These are phyloP conservation scores for Starmerella stigmatis DNA, from an alignment of 805 yeast genomes.

Conservation along the genomic window DNA sequence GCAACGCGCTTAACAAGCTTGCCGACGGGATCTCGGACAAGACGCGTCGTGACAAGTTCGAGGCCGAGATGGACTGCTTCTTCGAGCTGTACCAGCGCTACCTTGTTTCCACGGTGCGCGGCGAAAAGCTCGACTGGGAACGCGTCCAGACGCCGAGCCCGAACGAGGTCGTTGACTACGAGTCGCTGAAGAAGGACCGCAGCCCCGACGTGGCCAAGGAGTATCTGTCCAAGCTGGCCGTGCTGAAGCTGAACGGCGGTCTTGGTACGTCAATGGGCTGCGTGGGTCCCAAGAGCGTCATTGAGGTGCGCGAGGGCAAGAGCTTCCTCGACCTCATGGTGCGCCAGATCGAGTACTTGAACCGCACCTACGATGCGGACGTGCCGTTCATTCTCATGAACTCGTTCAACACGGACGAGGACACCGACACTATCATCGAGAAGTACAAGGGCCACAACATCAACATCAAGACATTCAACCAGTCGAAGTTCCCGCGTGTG, in stretches of 20 bases:
- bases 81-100: slow-evolving; percentile 90
- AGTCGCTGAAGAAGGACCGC: slow-evolving; percentile 36
- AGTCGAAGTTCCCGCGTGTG: slow-evolving; percentile 94
- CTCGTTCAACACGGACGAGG: slow-evolving; percentile 94
- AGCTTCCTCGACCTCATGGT: slow-evolving; percentile 91
- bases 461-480: slow-evolving; percentile 90
- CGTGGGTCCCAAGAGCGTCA: slow-evolving; percentile 96
- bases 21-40: slow-evolving; percentile 64
- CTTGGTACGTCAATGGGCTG: slow-evolving; percentile 99
- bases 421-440: slow-evolving; percentile 88
- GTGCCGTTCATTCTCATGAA: slow-evolving; percentile 96
- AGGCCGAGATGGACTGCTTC: slow-evolving; percentile 87
- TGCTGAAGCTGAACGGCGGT: slow-evolving; percentile 93
- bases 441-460: slow-evolving; percentile 95
- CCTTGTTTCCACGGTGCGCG: slow-evolving; percentile 77
- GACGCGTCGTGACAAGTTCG: slow-evolving; percentile 45
- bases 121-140: slow-evolving; percentile 84
- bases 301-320: slow-evolving; percentile 98
- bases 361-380: slow-evolving; percentile 79
- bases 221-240: slow-evolving; percentile 76
- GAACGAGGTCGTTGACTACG: slow-evolving; percentile 80
- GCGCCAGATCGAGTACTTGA: slow-evolving; percentile 91
- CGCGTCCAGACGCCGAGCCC: slow-evolving; percentile 82
- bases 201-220: slow-evolving; percentile 28
- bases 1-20: slow-evolving; percentile 83